Evolutionary conservation across 2,329 filamentous ascomycete species (phyloP), one percentile per base, ranked within the genome.

Genomic region (Ascochyta koolunga): DNA sequence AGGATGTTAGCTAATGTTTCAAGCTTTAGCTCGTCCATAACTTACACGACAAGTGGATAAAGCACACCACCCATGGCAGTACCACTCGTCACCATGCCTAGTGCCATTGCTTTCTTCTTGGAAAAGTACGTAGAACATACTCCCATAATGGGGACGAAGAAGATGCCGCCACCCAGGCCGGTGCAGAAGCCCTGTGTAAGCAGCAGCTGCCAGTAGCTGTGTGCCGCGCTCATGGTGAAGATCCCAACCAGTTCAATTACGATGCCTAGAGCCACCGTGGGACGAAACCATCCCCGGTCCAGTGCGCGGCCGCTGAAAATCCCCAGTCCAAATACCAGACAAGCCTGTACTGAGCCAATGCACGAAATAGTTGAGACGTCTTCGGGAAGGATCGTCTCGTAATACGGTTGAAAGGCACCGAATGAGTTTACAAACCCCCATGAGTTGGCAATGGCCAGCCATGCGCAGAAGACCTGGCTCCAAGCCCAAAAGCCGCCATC

Each of bases 21-120:
- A 1, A 16, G 9, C 27, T 19, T 2, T 0, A 5, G 33, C 10
- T 31, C n/a, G 16, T 11, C 19, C 25, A 2, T 6, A 13, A 46
- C 49, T 40, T 72, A 68, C 2, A 79, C 73, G 2, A 80, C 65
- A 5, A 83, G 71, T 0, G 87, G 86, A 63, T 86, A 89, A 1
- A 89, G 77, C 35, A 88, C 74, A 0, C 86, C 86, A 1, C 87
- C 87, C 0, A 82, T 80, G 0, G 80, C 80, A 24, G 83, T 84
- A 0, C 87, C 88, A 0, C 81, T 81, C 0, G 85, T 83, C 0
- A 79, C 78, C 7, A 86, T 76, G 0, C 83, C 84, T 16, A 89
- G 77, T 1, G 86, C 86, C 9, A 88, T 73, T 0, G 80, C 80
- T 7, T 82, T 79, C 13, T 80, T 80, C 24, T 75, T 81, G 11